Evolutionary conservation across 1,284 basidiomycete species (phyloP), one percentile per base, ranked within the genome.

Genomic region (Apiotrichum domesticum): DNA sequence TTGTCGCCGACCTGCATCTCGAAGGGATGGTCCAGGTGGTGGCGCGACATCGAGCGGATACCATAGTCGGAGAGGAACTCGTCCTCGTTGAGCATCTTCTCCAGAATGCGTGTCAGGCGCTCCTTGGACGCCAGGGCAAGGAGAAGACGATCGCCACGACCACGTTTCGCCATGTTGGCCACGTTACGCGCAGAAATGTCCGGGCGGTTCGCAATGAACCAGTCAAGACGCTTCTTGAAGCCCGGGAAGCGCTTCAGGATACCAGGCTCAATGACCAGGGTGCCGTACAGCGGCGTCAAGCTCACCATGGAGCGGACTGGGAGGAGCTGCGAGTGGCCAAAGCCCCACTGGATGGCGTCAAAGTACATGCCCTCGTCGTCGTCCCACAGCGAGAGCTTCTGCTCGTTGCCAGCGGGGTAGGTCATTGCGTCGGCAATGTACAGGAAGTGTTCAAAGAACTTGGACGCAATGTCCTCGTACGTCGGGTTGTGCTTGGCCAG

Each of bases 391-490:
- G 88, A 90, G 48, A 83, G 74, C 66, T 91, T 85, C 66, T 87
- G 80, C 49, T 89, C 85, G 40, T 86, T 87, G 54, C 82, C 80
- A n/a, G 77, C 74, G 66, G 84, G 82, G 79, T 85, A 98, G 1
- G 95, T 97, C 95, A 98, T 98, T 10, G 95, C 95, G 72, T 97
- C 93, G 14, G 94, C 84, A 57, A 97, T 97, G 80, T 91, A 93
- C 65, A 96, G 86, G 77, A 96, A 96, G 75, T 95, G 91, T 85
- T 94, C 77, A 45, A 78, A 78, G 74, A 78, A 78, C 71, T 98
- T 98, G 59, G 92, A 96, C n/a, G 95, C 95, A 63, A 98, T 98
- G 74, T 98, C 95, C 78, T 98, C 95, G 73, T 98, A 98, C 2
- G 92, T 91, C 3, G 87, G 81, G 73, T 98, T 98, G 77, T 98